A percentile compares a stretch with the other conserved stretches of the same genome.
These are phyloP conservation scores for Daldinia sp. DNA, from an alignment of 2,329 filamentous ascomycete genomes.

Conservation along the genomic window DNA sequence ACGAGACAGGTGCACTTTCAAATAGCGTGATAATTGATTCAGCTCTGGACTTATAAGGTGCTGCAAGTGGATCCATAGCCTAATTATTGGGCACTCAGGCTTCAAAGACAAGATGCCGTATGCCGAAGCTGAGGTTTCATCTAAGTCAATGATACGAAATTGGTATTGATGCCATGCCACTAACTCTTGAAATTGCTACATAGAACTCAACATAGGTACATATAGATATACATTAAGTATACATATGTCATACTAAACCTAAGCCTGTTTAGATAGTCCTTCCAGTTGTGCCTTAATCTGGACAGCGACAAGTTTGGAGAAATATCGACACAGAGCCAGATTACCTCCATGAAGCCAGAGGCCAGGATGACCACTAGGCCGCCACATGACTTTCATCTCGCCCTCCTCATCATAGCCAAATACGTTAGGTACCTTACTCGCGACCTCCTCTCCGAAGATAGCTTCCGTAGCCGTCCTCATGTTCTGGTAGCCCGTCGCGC, in stretches of 20 bases:
- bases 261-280: slow-evolving; percentile 36
- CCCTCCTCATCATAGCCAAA: slow-evolving; percentile 72
- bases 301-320: slow-evolving; percentile 65
- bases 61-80: slow-evolving; percentile 5
- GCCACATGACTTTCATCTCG: slow-evolving; percentile 70
- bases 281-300: slow-evolving; percentile 63
- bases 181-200: not conserved
- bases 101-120: not conserved
- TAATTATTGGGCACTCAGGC: not conserved
- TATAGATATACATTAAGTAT: not conserved
- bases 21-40: slow-evolving; percentile 23
- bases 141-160: not conserved
- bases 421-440: slow-evolving; percentile 67
- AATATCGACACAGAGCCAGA: slow-evolving; percentile 71
- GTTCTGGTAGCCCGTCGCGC: slow-evolving; percentile 71
- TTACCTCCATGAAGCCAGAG: slow-evolving; percentile 77
- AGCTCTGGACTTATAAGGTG: slow-evolving; percentile 1
- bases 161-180: not conserved
- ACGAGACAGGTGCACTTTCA: slow-evolving; percentile 2
- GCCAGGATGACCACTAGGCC: slow-evolving; percentile 69
- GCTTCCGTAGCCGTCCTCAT: slow-evolving; percentile 73
- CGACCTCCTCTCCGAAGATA: slow-evolving; percentile 72
- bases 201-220: not conserved
- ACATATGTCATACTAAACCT: slow-evolving; percentile 9
- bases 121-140: not conserved